Base-by-base conservation (phyloP, 1,139 yeast genomes). In the Taphrina wiesneri region DNA sequence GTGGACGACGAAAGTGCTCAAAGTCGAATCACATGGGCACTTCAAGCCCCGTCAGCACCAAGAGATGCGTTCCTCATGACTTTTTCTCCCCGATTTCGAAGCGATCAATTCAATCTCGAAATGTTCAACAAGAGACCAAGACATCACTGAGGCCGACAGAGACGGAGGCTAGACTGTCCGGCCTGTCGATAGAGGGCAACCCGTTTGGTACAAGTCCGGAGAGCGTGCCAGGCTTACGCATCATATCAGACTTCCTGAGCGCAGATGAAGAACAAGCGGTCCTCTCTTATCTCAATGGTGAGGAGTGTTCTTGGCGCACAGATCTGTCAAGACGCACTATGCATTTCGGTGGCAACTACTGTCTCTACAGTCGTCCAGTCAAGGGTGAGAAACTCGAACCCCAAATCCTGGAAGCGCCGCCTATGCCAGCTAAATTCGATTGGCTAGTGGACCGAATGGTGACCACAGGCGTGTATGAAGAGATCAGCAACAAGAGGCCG, bases 51-150 rank as follows among this genome's bases (percentile, higher is more conserved):
- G 49, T 21, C 49, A 21, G 11, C 2, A 49, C 36, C 2, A 49
- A 49, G 19, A 17, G 59, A 23, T 17, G 34, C 19, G n/a, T 54
- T 17, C 59, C 59, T 15, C 30, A 15, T 9, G 59, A 54, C 36
- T 54, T 54, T 25, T 54, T 54, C 36, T 39, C 49, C 19, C 59
- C 59, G 19, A 32, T 32, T 11, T 52, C 56, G 56, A 52, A 52
- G 56, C 56, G 56, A 2, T 15, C 13, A 28, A 6, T 1, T 39
- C 43, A 39, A n/a, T 7, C 43, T 39, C 43, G 43, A 21, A 6
- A n/a, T n/a, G n/a, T n/a, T n/a, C n/a, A n/a, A n/a, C n/a, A n/a
- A n/a, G n/a, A n/a, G n/a, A n/a, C n/a, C n/a, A n/a, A n/a, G n/a
- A n/a, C n/a, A n/a, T 28, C 49, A 45, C 21, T 19, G 28, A 15